Evolutionary conservation across 2,329 filamentous ascomycete genomes (phyloP).

Genomic region (Rutstroemia sp.): DNA sequence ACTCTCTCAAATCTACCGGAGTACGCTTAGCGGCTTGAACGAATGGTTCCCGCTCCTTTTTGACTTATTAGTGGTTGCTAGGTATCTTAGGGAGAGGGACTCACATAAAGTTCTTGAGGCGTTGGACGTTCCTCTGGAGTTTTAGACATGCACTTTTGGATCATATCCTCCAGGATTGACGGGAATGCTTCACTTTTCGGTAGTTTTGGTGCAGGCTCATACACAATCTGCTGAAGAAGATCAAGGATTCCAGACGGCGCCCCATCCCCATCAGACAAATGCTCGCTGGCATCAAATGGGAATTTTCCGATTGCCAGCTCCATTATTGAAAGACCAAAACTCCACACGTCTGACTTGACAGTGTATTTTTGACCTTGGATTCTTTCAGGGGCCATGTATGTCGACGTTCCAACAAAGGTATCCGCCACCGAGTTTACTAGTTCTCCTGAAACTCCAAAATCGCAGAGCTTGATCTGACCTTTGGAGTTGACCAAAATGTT

Average conservation of each 20-base stretch:
- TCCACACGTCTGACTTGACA: constrained; percentile 98
- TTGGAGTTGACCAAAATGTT: constrained; percentile 95
- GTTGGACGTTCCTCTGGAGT: constrained; percentile 78
- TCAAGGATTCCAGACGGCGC: constrained; percentile 93
- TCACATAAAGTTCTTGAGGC: constrained; percentile 84
- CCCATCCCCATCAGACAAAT: constrained; percentile 64
- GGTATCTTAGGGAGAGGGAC: constrained; percentile 29
- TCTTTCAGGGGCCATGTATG: constrained; percentile 97
- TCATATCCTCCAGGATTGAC: constrained; percentile 89
- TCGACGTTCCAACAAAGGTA: constrained; percentile 96
- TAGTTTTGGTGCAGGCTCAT: constrained; percentile 86
- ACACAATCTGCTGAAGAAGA: constrained; percentile 92
- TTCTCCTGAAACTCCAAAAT: constrained; percentile 98
- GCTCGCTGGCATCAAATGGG: constrained; percentile 74
- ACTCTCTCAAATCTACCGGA: constrained; percentile 85
- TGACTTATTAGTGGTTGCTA: constrained; percentile 9
- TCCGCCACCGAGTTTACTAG: constrained; percentile 96
- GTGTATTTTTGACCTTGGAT: constrained; percentile 97
- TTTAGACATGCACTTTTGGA: constrained; percentile 91
- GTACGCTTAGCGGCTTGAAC: constrained; percentile 94
- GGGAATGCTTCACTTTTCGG: constrained; percentile 98
- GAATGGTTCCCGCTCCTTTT: constrained; percentile 83
- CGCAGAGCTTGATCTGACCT: constrained; percentile 93
- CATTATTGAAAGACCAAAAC: constrained; percentile 88
- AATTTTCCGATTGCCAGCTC: constrained; percentile 97